Base-by-base conservation (phyloP, 371 early-diverging fungal species). In the Apophysomyces variabilis region DNA sequence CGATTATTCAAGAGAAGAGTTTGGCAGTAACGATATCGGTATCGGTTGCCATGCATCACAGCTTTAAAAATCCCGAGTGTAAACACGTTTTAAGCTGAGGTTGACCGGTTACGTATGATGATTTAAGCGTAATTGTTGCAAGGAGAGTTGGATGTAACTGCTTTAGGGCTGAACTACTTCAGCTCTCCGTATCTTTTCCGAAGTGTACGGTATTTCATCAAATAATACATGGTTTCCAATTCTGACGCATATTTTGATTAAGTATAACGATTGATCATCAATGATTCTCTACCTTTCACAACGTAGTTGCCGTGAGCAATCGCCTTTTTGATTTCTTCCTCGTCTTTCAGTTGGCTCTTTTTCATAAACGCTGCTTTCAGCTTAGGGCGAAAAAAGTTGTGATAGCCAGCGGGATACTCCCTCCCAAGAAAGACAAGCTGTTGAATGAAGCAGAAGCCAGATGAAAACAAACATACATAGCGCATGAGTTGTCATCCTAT, bases 181-280 rank as follows among this genome's bases (percentile, higher is more conserved):
- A 57, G 61, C 41, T 66, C 60, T 56, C 65, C 73, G 67, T 89
- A 89, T 61, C 89, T 72, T 68, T 83, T 78, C 65, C 87, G 82
- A 75, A 89, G 75, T 4, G 90, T 85, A 37, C 90, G 79, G 62
- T 90, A 92, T 69, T 92, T 92, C 67, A 85, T 85, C 57, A 92
- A 76, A 74, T 89, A 90, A 71, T 90, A 90, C 79, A 92, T 77
- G 16, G 85, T 86, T 74, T 92, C 92, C 38, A 92, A 76, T 61
- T 92, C 92, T 86, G 73, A 35, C 14, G 43, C 46, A 62, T 64
- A 35, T 18, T 71, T 50, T 21, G 26, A 59, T 46, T 66, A 60
- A 39, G 26, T 39, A 13, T 21, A 63, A 11, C 11, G 57, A 14
- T 18, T 38, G 26, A 21, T 57, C 57, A n/a, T 26, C 32, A 26